Evolutionary conservation across 805 yeast species (phyloP).

Genomic region (Zygoascus biomembranicola): DNA sequence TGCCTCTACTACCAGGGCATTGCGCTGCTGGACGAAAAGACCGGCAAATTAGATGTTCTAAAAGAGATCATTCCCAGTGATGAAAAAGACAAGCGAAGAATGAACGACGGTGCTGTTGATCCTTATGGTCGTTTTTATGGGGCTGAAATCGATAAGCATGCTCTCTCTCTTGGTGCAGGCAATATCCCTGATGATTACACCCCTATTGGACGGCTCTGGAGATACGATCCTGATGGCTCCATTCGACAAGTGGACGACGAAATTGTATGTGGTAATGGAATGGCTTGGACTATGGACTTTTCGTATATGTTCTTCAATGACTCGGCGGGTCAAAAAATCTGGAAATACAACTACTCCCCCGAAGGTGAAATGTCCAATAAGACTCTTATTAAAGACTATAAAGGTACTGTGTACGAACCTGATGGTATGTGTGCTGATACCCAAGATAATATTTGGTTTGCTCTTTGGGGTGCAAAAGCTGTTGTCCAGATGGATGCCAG

Average conservation of each 20-base stretch:
- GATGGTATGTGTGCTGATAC: conserved; percentile 22
- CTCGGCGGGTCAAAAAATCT: conserved; percentile 40
- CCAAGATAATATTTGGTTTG: conserved; percentile 25
- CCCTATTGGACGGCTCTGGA: conserved; percentile 29
- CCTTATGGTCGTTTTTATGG: conserved; percentile 69
- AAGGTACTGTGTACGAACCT: conserved; percentile 32
- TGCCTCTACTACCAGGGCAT: conserved; percentile 29
- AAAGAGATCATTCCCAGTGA: conserved; percentile 25
- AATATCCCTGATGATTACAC: conserved; percentile 17
- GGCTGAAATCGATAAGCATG: conserved; percentile 28
- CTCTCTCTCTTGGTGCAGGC: conserved; percentile 23
- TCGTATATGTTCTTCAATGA: conserved; percentile 45
- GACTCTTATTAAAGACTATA: conserved; percentile 15
- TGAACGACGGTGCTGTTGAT: conserved; percentile 79
- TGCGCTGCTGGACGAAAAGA: conserved; percentile 28
- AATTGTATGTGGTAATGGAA: conserved; percentile 46
- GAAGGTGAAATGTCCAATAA: conserved; percentile 31
- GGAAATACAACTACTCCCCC: conserved; percentile 37
- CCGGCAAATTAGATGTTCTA: conserved; percentile 27
- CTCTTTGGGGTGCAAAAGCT: conserved; percentile 20
- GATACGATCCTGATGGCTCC: conserved; percentile 30
- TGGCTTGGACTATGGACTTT: conserved; percentile 42
- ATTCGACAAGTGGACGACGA: conserved; percentile 26
- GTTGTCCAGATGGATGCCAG: conserved; percentile 7
- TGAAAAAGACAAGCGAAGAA: conserved; percentile 32